Evolutionary conservation across 495 filamentous ascomycete genomes (phyloP).

Genomic region (Hamigera avellanea): DNA sequence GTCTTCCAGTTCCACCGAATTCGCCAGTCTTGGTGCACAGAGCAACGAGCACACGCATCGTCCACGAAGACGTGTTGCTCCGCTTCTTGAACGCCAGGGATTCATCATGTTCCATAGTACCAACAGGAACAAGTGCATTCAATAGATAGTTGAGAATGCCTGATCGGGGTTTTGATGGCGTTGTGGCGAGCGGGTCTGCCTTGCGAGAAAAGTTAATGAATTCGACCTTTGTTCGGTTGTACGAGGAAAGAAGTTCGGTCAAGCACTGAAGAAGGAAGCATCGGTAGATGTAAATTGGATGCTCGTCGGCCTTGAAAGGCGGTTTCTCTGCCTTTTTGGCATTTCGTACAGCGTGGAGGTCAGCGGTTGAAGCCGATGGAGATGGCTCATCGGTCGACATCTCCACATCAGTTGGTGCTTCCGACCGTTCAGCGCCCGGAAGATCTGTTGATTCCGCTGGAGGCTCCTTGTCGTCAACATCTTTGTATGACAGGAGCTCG

Average conservation of each 20-base stretch:
- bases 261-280: constrained; percentile 92
- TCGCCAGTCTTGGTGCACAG: constrained; percentile 84
- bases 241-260: constrained; percentile 83
- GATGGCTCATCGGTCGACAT: constrained; percentile 31
- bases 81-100: constrained; percentile 71
- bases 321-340: constrained; percentile 60
- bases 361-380: constrained; percentile 26
- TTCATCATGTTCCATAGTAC: constrained; percentile 64
- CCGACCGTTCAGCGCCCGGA: constrained; percentile 16
- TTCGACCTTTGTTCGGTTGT: constrained; percentile 90
- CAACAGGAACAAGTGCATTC: constrained; percentile 69
- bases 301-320: constrained; percentile 80
- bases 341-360: constrained; percentile 16
- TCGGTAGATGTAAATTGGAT: constrained; percentile 91
- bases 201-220: constrained; percentile 98
- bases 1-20: constrained; percentile 27
- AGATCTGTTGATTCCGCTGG: constrained; percentile 38
- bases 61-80: constrained; percentile 68
- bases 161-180: constrained; percentile 87
- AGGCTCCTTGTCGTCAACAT: constrained; percentile 73
- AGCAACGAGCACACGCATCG: constrained; percentile 72
- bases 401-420: constrained; percentile 39
- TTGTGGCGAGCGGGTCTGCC: constrained; percentile 67
- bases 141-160: constrained; percentile 89
- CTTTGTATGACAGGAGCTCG: constrained; percentile 82